These are phyloP conservation scores for Fusarium pseudoanthophilum DNA, from an alignment of 2,329 filamentous ascomycete species.

Conservation along the genomic window DNA sequence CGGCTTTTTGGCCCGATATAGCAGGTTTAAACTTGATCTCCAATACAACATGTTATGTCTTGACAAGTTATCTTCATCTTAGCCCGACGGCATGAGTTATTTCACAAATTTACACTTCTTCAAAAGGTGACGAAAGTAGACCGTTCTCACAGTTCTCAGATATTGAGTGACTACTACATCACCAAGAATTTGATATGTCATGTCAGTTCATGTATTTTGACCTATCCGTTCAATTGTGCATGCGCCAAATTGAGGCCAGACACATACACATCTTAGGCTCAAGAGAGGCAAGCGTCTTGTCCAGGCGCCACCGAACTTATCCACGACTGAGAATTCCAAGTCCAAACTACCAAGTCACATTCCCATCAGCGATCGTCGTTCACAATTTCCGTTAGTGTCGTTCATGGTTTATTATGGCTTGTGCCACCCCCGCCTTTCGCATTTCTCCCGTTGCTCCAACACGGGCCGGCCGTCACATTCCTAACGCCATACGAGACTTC, in stretches of 20 bases:
- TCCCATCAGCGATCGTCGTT: neutral
- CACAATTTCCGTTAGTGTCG: neutral
- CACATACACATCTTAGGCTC: too few relatives aligned
- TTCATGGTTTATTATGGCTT: neutral
- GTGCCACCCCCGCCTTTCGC: neutral
- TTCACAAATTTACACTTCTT: neutral
- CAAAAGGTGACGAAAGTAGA: fast-evolving
- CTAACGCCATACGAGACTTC: neutral
- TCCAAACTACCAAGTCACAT: neutral
- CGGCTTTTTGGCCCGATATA: fast-evolving
- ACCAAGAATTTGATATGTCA: fast-evolving
- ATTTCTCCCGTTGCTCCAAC: neutral
- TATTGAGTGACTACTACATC: fast-evolving
- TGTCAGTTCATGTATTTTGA: fast-evolving
- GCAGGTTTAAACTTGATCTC: neutral
- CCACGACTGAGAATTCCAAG: neutral
- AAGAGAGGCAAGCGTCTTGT: neutral
- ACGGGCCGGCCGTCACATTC: neutral
- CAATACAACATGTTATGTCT: neutral
- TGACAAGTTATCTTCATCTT: neutral
- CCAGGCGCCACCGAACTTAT: neutral
- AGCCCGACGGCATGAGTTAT: neutral
- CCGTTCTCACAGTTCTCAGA: fast-evolving
- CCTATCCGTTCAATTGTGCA: too few relatives aligned
- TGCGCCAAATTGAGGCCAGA: neutral